Base-by-base conservation (phyloP, 2,329 filamentous ascomycete species). In the Alternaria atra region DNA sequence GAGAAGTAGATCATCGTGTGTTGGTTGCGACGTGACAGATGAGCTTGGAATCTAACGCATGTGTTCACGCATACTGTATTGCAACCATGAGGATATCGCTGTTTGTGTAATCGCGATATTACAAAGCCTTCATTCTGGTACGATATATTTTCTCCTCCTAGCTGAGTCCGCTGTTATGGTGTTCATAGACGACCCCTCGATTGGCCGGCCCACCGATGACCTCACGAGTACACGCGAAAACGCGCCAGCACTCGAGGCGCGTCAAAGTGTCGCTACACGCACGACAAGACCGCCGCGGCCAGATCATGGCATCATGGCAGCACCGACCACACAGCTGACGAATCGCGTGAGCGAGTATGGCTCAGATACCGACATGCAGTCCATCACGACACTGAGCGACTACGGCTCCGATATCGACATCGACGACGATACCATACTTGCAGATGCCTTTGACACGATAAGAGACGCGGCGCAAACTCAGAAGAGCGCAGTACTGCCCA, bases 401-500 rank as follows among this genome's bases (percentile, higher is more conserved):
- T 91, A 90, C 83, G 88, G 87, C 61, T 89, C 86, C 2, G 88
- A 90, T 60, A 85, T 90, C 66, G 80, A 82, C 10, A 84, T 88
- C 65, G 86, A 89, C 70, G 86, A 89, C 77, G 84, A 87, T 63
- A 81, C 82, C 47, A 77, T 65, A 37, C 61, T 71, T 20, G 66
- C 67, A 40, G 60, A 51, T 46, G 59, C 58, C 15, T 59, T 69
- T 17, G 63, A 67, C 50, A 63, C 61, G 8, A 59, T 64, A 32
- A 20, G 27, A 29, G 46, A 50, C 29, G 47, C 48, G n/a, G 50
- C 29, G 50, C 48, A 52, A 5, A 30, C 32, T 1, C 57, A 64
- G 1, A 70, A 60, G 56, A 55, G 32, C 9, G 43, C 37, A 8
- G 50, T 64, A 3, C 48, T 72, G 5, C 68, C 69, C 9, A 71